Base-by-base conservation (phyloP, 257 asterid species). In the Scutellaria baicalensis region DNA sequence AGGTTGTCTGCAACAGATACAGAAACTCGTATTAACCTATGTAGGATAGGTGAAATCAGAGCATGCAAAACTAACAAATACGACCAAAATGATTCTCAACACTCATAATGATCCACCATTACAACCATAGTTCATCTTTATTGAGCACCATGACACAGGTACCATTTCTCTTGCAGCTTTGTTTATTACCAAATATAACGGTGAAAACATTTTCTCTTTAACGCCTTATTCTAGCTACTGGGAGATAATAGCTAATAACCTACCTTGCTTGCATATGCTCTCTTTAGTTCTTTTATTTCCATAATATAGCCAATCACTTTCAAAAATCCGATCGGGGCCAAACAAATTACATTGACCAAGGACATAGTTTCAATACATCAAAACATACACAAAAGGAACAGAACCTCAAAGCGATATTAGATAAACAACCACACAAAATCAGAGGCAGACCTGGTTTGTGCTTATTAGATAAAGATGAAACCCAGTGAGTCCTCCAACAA, bases 401-500 rank as follows among this genome's bases (percentile, higher is more conserved):
- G 64, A 31, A 36, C 40, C 62, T 38, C 23, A 17, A 47, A 14
- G 20, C 42, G 55, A 52, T 35, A 57, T 48, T 27, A 57, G 48
- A 64, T 21, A 36, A 10, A n/a, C 18, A 44, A 59, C 10, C 70
- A 63, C 27, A 72, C 51, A 42, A 79, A 76, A 74, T 17, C 56
- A 69, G 73, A 63, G 74, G 42, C 91, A 27, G 65, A 94, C 99
- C 98, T 91, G 99, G 84, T 94, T 94, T 3, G 96, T 81, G 85
- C 95, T 83, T 55, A 91, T 89, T 38, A 94, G 93, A 78, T 91
- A 94, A 56, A 83, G 88, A 80, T 94, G 99, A 80, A 94, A 94
- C 69, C 97, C 97, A 59, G 99, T 87, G 72, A 94, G 96, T 33
- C 99, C 99, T 68, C 99, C 99, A 73, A 94, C 98, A 80, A 94